Base-by-base conservation (phyloP, 495 filamentous ascomycete species). In the Cercophora sp. region DNA sequence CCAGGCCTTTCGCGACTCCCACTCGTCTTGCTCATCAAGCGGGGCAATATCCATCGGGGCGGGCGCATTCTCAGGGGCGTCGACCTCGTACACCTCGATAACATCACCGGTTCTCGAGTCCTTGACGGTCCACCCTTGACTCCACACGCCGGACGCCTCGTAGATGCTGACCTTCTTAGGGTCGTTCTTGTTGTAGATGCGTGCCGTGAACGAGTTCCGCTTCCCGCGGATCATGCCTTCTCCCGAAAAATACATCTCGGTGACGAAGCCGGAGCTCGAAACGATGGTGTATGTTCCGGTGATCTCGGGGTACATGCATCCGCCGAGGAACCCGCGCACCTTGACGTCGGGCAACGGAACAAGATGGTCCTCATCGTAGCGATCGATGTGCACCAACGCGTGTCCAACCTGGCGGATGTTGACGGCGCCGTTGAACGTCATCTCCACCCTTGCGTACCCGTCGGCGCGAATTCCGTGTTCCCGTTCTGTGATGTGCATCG, bases 371-470 rank as follows among this genome's bases (percentile, higher is more conserved):
- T 82, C 79, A 15, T 71, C 66, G 49, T 69, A 76, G 20, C 59
- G 45, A 29, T 79, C 75, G 41, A 81, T 56, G 51, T 72, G 72
- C 23, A 70, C 47, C 18, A 71, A 61, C 13, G 89, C 88, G 61
- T 95, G 87, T 42, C 89, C 89, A 60, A 92, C 80, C 75, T 95
- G 89, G 63, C 85, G 85, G 55, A 95, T 82, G 54, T 85, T 79
- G 56, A 93, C 90, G 37, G 84, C 83, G 18, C 83, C 80, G 24
- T 83, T 83, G 63, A 94, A 91, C 6, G 85, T 86, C 43, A 88
- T 91, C 64, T 91, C 91, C 65, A 91, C 87, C 46, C 84, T 86
- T 51, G 91, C 92, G 71, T 93, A 95, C 55, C 89, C 89, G 75
- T 88, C 80, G 4, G 91, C 74, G 68, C 82, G 78, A 42, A 94